Evolutionary conservation across 192 early-diverging fungal species (phyloP).

Genomic region (Rhizophlyctis rosea): DNA sequence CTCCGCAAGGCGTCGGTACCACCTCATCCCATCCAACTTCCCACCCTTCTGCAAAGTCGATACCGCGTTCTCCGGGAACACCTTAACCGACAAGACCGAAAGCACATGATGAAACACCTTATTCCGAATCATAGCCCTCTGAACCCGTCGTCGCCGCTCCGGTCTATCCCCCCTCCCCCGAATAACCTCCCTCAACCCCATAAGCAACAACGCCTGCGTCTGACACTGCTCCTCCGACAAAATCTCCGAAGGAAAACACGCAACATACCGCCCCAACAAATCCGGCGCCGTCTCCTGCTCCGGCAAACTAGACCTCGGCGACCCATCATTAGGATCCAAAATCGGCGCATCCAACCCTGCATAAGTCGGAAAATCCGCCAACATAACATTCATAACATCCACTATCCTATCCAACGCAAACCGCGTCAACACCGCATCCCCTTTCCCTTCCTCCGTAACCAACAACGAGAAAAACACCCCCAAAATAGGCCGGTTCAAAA

Average conservation of each 20-base stretch:
- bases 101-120: conserved; percentile 16
- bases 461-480: conserved; percentile 3
- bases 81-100: conserved; percentile 17
- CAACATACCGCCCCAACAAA: conserved; percentile 19
- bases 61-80: no score
- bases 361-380: conserved; percentile 15
- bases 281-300: conserved; percentile 19
- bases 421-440: neutral
- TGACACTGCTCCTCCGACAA: no score
- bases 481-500: conserved; percentile 1
- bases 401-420: conserved; percentile 16
- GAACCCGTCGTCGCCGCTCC: no score
- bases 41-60: no score
- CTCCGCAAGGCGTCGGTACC: conserved; percentile 6
- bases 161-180: no score
- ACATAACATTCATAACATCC: conserved; percentile 3
- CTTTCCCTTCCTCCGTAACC: no score
- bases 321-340: neutral
- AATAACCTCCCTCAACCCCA: no score
- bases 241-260: conserved; percentile 16
- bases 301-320: neutral
- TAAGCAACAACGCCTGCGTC: no score
- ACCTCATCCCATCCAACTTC: no score
- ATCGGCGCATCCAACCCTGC: neutral
- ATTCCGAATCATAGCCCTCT: no score